Base-by-base conservation (phyloP, 768 basidiomycete genomes). In the Psilocybe azurescens region DNA sequence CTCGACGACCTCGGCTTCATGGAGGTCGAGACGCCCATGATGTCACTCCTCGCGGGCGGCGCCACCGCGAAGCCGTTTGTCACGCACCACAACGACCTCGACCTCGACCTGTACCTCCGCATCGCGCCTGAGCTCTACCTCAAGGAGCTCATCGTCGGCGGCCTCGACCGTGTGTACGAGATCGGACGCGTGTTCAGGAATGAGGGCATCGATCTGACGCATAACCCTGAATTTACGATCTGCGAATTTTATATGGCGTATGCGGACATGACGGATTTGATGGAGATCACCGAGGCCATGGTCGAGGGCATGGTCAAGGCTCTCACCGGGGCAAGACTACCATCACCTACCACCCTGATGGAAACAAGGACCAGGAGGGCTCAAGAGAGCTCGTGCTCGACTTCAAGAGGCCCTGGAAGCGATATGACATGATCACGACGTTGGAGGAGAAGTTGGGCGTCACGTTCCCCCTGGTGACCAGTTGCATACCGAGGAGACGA, bases 181-280 rank as follows among this genome's bases (percentile, higher is more conserved):
- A 98, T 99, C 64, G 97, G 97, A 2, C 89, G 97, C 46, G 95
- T 98, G 11, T 99, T 99, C 86, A 83, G 97, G 51, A 99, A 99
- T 76, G 97, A 99, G 75, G 93, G 96, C 32, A 99, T 99, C 72
- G 97, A 99, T 78, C 80, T 99, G 66, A 99, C 97, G 16, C 97
- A 99, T 77, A 99, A 99, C 77, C 97, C 97, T 67, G 97, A 99
- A 75, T 98, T 98, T 80, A 93, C 94, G 5, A 97, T 98, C 78
- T 99, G 97, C 84, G 97, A 99, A 80, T 99, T 99, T 78, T 99
- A 99, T 73, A 99, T 99, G 97, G 97, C 97, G 32, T 99, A 98
- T 69, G 97, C 97, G 61, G 97, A 99, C 75, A 96, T 97, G 95
- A 91, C 94, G 79, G 97, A 99, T 72, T 61, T 99, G 60, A 98